Conservation (phyloP, 129 eudicot species). For the Smallanthus sonchifolius region DNA sequence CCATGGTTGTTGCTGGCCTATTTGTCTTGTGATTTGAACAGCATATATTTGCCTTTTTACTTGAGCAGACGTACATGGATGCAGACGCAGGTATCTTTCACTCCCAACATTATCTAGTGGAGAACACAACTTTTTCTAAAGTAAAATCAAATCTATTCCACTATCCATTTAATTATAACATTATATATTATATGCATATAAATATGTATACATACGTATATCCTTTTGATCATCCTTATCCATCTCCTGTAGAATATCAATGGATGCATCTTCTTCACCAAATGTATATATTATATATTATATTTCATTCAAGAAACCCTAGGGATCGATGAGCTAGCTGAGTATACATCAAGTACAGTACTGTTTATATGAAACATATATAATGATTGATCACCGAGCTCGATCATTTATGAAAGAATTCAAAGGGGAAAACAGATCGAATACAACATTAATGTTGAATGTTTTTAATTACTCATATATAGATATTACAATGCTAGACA, state of each 20-base stretch:
- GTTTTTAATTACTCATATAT: too few species aligned
- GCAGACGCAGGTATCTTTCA: constrained; percentile 12
- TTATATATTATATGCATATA: too few species aligned
- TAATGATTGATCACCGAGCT: too few species aligned
- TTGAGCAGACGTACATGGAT: neutral
- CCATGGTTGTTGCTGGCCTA: constrained; percentile 15
- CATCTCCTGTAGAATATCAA: neutral
- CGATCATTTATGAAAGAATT: too few species aligned
- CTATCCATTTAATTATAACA: neutral
- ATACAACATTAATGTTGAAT: too few species aligned
- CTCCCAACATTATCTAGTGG: constrained; percentile 27
- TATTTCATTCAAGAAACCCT: neutral
- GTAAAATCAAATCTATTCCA: constrained; percentile 21
- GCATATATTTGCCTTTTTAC: constrained; percentile 5
- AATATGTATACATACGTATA: too few species aligned
- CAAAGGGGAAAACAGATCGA: too few species aligned
- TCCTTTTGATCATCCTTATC: neutral
- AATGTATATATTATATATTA: too few species aligned
- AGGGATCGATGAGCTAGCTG: too few species aligned
- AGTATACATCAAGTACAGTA: neutral
- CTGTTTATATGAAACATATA: too few species aligned
- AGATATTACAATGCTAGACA: too few species aligned
- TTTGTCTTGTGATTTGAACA: constrained; percentile 17
- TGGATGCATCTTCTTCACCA: neutral
- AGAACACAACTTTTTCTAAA: constrained; percentile 26